A percentile compares a stretch with the other conserved stretches of the same genome.
Conservation (phyloP, 176 grass and related monocot species). For the Pontederia paniculata region DNA sequence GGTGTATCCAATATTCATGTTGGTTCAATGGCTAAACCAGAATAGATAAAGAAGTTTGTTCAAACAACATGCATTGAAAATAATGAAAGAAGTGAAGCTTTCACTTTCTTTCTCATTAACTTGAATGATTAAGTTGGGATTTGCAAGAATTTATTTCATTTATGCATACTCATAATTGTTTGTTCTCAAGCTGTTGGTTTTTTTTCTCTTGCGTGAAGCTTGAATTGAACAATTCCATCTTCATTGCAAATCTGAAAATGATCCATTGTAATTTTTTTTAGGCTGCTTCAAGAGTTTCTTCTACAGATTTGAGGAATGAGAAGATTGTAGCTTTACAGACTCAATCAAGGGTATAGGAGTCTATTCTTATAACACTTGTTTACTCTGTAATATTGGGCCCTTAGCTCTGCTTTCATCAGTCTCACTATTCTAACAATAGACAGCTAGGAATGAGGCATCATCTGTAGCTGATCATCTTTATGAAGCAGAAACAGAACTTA, state of each 20-base stretch:
- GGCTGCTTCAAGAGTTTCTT: slow-evolving; percentile 36
- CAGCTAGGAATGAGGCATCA: slow-evolving; percentile 25
- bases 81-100: no score
- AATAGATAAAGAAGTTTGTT: no score
- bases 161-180: neutral
- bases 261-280: slow-evolving; percentile 29
- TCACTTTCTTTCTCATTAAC: no score
- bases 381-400: slow-evolving; percentile 16
- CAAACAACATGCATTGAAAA: no score
- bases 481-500: slow-evolving; percentile 44
- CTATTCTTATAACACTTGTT: slow-evolving; percentile 23
- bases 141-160: no score
- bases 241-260: neutral
- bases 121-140: no score
- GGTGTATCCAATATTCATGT: no score
- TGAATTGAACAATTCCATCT: no score
- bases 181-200: no score
- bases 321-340: slow-evolving; percentile 29
- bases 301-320: slow-evolving; percentile 32
- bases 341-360: slow-evolving; percentile 41
- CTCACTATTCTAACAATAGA: slow-evolving; percentile 28
- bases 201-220: no score
- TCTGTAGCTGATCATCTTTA: slow-evolving; percentile 35
- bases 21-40: no score
- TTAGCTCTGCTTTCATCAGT: slow-evolving; percentile 13